Evolutionary conservation across 495 filamentous ascomycete species (phyloP), one percentile per base, ranked within the genome.

Genomic region (Podospora pseudopauciseta): DNA sequence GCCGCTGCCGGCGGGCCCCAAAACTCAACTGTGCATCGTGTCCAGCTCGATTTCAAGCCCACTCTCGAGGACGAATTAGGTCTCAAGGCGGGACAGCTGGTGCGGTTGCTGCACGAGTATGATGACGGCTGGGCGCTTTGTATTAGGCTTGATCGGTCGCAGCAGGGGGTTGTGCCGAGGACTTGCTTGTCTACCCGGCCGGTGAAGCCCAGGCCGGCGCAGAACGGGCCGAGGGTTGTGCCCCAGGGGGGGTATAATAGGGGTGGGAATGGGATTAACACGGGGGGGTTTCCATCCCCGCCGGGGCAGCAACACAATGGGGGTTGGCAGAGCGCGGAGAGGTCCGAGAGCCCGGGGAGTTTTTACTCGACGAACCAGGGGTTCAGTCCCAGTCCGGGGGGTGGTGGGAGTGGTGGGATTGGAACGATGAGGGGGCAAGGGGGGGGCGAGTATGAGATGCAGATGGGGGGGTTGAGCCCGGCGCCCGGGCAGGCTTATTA

Each of bases 41-140:
- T 97, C 34, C 95, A 98, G 75, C 86, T 98, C 70, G 95, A 97
- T 76, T 99, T 98, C 79, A 91, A 87, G 73, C 96, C 95, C 2
- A 93, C 91, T 3, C 89, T 97, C 85, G 90, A 91, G 2, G 95
- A 99, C 73, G 95, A 99, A 77, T 79, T 99, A 71, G 90, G 84
- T 57, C 86, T 99, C 13, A 84, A 80, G 56, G 84, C 88, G 59
- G 95, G 95, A 70, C 87, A 92, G 65, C 84, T 99, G 4, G 91
- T 98, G 32, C 85, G 94, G 65, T 82, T 99, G 69, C 78, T 98
- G 49, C 93, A 98, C 71, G 94, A 97, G 78, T 99, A 98, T 77
- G 96, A 99, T 76, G 95, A 99, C 82, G 95, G 95, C 76, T 99
- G 95, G 95, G 92, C 94, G 71, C 91, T 97, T 64, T 98, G 95